Conservation (phyloP, 768 basidiomycete species). For the Russula virescens region DNA sequence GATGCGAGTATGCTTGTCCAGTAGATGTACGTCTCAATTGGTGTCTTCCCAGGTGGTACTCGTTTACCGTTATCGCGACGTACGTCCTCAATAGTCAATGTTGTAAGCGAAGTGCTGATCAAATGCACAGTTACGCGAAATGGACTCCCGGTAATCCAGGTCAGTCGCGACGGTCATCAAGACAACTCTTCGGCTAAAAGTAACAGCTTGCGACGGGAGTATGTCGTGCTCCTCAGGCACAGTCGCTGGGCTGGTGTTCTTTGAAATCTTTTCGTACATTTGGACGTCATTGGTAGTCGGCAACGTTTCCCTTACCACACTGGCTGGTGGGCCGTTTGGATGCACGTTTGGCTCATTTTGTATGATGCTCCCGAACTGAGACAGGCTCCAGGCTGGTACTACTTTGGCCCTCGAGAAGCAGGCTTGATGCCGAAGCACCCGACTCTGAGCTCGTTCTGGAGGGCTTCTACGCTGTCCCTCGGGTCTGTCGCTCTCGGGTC, state of each 20-base stretch:
- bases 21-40: neutral
- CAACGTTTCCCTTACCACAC: slow-evolving; percentile 71
- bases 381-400: slow-evolving; percentile 50
- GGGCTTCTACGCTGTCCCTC: slow-evolving; percentile 72
- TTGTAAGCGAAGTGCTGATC: neutral
- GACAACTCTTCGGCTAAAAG: neutral
- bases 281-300: slow-evolving; percentile 82
- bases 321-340: slow-evolving; percentile 75
- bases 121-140: slow-evolving; percentile 43
- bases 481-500: slow-evolving; percentile 85
- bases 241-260: slow-evolving; percentile 75
- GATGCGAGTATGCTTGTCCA: slow-evolving; percentile 25
- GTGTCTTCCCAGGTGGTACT: slow-evolving; percentile 52
- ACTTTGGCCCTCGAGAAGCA: slow-evolving; percentile 67
- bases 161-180: slow-evolving; percentile 31
- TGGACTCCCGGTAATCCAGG: slow-evolving; percentile 75
- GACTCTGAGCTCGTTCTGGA: slow-evolving; percentile 60
- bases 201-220: slow-evolving; percentile 43
- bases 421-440: slow-evolving; percentile 71
- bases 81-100: slow-evolving; percentile 31
- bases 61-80: slow-evolving; percentile 73
- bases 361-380: neutral
- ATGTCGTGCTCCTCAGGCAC: slow-evolving; percentile 63
- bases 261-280: slow-evolving; percentile 73
- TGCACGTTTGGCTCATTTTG: slow-evolving; percentile 28